A percentile compares a stretch with the other conserved stretches of the same genome.
Conservation (phyloP, 2,329 filamentous ascomycete species). For the Aspergillus pseudoglaucus region DNA sequence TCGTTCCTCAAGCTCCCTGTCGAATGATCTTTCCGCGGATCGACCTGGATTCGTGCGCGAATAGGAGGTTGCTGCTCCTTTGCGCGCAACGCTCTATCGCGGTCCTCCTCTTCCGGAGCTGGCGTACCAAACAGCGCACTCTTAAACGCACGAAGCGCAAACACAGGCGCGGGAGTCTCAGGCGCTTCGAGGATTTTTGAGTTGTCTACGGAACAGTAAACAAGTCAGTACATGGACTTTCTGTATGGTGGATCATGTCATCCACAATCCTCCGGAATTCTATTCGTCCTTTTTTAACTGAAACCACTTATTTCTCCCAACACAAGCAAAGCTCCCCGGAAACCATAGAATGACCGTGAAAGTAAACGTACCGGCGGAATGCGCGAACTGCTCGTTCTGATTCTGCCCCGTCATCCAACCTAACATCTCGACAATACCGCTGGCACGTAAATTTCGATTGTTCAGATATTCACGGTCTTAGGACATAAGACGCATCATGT, state of each 20-base stretch:
- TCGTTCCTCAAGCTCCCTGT: conserved; percentile 13
- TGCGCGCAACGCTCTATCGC: conserved; percentile 12
- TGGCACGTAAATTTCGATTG: conserved; percentile 1
- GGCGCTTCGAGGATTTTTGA: conserved; percentile 55
- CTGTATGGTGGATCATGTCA: not conserved
- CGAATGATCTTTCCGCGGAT: conserved; percentile 13
- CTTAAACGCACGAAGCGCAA: conserved; percentile 61
- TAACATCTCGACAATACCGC: conserved; percentile 21
- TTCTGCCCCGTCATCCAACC: conserved; percentile 29
- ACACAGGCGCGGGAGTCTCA: conserved; percentile 60
- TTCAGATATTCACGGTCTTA: conserved; percentile 6
- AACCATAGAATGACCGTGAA: not conserved
- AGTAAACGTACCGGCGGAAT: conserved; percentile 19
- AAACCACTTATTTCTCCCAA: not conserved
- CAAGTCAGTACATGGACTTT: not conserved
- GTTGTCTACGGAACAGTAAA: conserved; percentile 19
- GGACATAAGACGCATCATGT: conserved; percentile 12
- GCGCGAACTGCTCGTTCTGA: conserved; percentile 21
- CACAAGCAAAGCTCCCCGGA: conserved; percentile 1
- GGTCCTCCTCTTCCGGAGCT: conserved; percentile 41
- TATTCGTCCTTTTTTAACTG: not conserved
- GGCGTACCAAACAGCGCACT: conserved; percentile 60
- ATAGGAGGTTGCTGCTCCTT: conserved; percentile 10
- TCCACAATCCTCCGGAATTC: not conserved
- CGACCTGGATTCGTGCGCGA: conserved; percentile 16